A percentile compares a stretch with the other conserved stretches of the same genome.
phyloP scores from a whole-genome alignment of 2,329 filamentous ascomycete species.

The Arthrobotrys iridis region DNA sequence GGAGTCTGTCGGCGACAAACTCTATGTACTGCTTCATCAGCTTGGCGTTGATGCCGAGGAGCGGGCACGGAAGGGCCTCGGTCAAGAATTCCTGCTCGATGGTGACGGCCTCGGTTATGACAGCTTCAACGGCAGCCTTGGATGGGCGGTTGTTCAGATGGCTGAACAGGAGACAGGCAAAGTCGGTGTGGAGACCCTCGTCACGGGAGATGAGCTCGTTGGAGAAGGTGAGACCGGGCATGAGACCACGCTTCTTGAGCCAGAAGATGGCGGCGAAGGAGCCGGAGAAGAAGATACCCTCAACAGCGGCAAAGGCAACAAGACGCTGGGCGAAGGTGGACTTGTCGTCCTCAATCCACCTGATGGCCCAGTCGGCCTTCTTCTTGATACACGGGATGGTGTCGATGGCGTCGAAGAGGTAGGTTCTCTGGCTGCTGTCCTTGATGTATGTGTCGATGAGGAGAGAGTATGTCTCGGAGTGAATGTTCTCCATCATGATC shows the following conservation, averaged over 20 bases:
- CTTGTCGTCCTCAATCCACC: constrained; percentile 92
- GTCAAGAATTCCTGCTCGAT: constrained; percentile 99
- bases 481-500: constrained; percentile 99
- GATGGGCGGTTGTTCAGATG: constrained; percentile 91
- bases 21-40: constrained; percentile 99
- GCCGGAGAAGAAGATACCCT: constrained; percentile 99
- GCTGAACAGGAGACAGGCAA: constrained; percentile 97
- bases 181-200: constrained; percentile 99
- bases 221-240: constrained; percentile 98
- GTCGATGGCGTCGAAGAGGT: constrained; percentile 98
- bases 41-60: constrained; percentile 96
- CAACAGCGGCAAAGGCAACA: constrained; percentile 94
- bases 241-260: constrained; percentile 99
- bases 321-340: constrained; percentile 96
- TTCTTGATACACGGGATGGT: constrained; percentile 98
- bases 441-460: constrained; percentile 99
- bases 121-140: constrained; percentile 80
- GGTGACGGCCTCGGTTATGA: constrained; percentile 91
- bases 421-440: constrained; percentile 90
- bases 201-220: constrained; percentile 99
- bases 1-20: constrained; percentile 95
- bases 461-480: constrained; percentile 98
- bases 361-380: constrained; percentile 97
- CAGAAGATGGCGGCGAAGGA: constrained; percentile 99
- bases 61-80: constrained; percentile 88